Evolutionary conservation across 2,329 filamentous ascomycete genomes (phyloP), one percentile per base, ranked within the genome.

Genomic region (Sclerotinia borealis): DNA sequence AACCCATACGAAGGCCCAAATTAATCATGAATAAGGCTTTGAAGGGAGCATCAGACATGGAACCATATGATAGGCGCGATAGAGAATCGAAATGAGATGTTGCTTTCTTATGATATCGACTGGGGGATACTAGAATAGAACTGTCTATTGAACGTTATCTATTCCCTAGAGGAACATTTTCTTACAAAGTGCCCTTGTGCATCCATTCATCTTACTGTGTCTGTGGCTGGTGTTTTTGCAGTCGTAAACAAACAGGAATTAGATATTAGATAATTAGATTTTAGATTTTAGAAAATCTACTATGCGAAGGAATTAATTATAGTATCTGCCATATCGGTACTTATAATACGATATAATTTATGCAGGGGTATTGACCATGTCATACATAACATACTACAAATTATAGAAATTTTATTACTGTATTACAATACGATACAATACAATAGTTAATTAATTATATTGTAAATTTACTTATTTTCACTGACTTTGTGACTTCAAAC

Each of bases 21-120:
- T 45, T 25, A 34, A 29, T 47, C 43, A 47, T 29, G n/a, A 27
- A 22, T 27, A 25, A 37, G 55, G 27, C n/a, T n/a, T 48, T 34
- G 41, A 25, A 22, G n/a, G 39, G 34, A 29, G 25, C 29, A 52
- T 62, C 50, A 41, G 41, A 48, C 5, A 37, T 37, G 31, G 25
- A 52, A 48, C 48, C n/a, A 49, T 62, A 39, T 62, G 60, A 62
- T 58, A 62, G 60, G 60, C 60, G 60, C 50, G 60, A 36, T 36
- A 47, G 31, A 58, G 25, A 56, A 58, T 48, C 15, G 25, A 56
- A 39, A 41, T 51, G 43, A 62, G 39, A 56, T 39, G 36, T 52
- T 62, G 34, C 48, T 52, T 37, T 7, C 48, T 51, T 22, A 4
- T 13, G 58, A 48, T 37, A n/a, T 29, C 13, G 29, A 59, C 17